Percentiles rank a stretch among this genome's conserved stretches.
Conservation (phyloP, 1,284 basidiomycete species). For the Sporisorium iseilematis-ciliati region DNA sequence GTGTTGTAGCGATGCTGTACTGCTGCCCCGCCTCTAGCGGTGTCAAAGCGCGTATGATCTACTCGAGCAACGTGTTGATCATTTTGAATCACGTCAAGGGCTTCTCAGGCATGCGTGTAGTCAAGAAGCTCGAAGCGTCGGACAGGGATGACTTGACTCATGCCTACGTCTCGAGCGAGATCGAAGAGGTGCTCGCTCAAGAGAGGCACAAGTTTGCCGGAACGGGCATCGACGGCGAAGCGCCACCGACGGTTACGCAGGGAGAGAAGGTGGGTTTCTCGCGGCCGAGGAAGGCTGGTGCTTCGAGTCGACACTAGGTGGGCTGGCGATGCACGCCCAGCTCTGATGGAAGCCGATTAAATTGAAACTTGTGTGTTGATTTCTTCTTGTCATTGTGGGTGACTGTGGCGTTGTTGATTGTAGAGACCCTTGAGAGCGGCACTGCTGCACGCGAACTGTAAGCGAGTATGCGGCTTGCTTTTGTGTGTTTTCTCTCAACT, state of each 20-base stretch:
- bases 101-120: slow-evolving; percentile 51
- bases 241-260: slow-evolving; percentile 21
- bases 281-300: slow-evolving; percentile 41
- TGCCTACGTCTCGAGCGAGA: slow-evolving; percentile 28
- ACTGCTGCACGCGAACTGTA: background rate
- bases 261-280: slow-evolving; percentile 24
- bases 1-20: slow-evolving; percentile 59
- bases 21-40: slow-evolving; percentile 55
- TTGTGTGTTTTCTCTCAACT: too few species aligned
- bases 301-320: slow-evolving; percentile 24
- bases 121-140: slow-evolving; percentile 54
- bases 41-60: slow-evolving; percentile 59
- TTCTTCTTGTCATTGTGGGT: background rate
- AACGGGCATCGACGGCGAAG: slow-evolving; percentile 27
- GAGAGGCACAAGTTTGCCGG: slow-evolving; percentile 46
- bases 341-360: too few species aligned
- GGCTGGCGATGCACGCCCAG: background rate
- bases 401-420: background rate
- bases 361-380: too few species aligned
- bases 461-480: too few species aligned
- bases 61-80: slow-evolving; percentile 54
- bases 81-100: slow-evolving; percentile 48
- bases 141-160: slow-evolving; percentile 40
- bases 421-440: background rate
- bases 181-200: slow-evolving; percentile 36